Base-by-base conservation (phyloP, 2,329 filamentous ascomycete genomes). In the Venturia carpophila region DNA sequence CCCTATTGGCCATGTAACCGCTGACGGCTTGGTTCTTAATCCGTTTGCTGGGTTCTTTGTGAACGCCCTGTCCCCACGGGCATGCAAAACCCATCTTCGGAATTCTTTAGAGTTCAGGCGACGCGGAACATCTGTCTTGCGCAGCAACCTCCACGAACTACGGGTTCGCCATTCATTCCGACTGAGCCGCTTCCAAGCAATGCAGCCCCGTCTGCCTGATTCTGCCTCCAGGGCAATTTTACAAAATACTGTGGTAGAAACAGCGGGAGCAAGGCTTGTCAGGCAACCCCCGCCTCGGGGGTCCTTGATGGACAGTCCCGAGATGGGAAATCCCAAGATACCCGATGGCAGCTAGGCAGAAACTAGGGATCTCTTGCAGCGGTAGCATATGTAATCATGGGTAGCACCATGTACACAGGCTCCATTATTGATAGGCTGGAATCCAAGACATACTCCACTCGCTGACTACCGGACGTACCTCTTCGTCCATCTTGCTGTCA, bases 1-100 rank as follows among this genome's bases (percentile, higher is more conserved):
- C 30, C 27, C 30, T n/a, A 58, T 58, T 58, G 52, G 52, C 52
- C 52, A 34, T 58, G 52, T 58, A 58, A 58, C 15, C 52, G 52
- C 52, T n/a, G 52, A 37, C 52, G 52, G 52, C 52, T 58, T 58
- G 30, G 15, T 37, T 24, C 30, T 58, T 58, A 58, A 58, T 15
- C 30, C 52, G 9, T 37, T 37, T 11, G 52, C 27, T 37, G 52
- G 52, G 52, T 58, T 58, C 30, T 37, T 21, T 37, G 30, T 37
- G 52, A 37, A 58, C 52, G 52, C 52, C 49, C 34, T 19, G 24
- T 15, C 24, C 24, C 49, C 52, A 58, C 52, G 21, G 47, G 47
- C 47, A 58, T 58, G 52, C 52, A 58, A 27, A 58, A 39, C 37
- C 37, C 52, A 58, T 58, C 19, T 58, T 37, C 52, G 52, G 52